These are phyloP conservation scores for Hypoxylon sp. DNA, from an alignment of 2,329 filamentous ascomycete genomes.

Conservation along the genomic window DNA sequence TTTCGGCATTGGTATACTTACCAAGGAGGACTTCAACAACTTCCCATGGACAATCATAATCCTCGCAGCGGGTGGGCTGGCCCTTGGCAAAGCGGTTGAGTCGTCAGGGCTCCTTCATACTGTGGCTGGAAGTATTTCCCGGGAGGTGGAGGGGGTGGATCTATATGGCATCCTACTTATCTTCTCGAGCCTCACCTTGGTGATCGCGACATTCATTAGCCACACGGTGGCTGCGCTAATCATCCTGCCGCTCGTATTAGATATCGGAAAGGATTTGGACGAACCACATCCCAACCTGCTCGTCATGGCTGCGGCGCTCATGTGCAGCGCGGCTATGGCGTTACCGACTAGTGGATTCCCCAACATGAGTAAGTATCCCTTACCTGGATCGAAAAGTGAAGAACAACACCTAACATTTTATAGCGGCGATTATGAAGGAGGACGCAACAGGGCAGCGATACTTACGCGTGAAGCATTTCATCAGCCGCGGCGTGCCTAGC, in stretches of 20 bases:
- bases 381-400: not conserved
- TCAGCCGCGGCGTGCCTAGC: constrained; percentile 91
- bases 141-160: constrained; percentile 80
- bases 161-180: constrained; percentile 89
- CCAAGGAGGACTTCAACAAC: constrained; percentile 99
- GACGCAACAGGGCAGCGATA: constrained; percentile 94
- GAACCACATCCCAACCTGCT: constrained; percentile 93
- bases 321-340: constrained; percentile 98
- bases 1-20: constrained; percentile 95
- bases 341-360: constrained; percentile 96
- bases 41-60: constrained; percentile 99
- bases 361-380: constrained; percentile 90
- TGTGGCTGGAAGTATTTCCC: constrained; percentile 83
- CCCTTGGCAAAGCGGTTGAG: constrained; percentile 93
- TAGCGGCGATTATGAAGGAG: constrained; percentile 97
- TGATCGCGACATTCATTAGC: constrained; percentile 97
- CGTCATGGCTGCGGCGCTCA: constrained; percentile 94
- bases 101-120: constrained; percentile 93
- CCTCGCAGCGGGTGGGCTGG: constrained; percentile 91
- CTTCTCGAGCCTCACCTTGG: constrained; percentile 86
- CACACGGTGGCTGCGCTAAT: constrained; percentile 97
- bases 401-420: constrained; percentile 35
- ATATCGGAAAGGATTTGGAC: constrained; percentile 87
- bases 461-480: constrained; percentile 92
- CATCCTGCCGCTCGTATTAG: constrained; percentile 88